Base-by-base conservation (phyloP, 495 filamentous ascomycete species). In the Podospora pseudoanserina region DNA sequence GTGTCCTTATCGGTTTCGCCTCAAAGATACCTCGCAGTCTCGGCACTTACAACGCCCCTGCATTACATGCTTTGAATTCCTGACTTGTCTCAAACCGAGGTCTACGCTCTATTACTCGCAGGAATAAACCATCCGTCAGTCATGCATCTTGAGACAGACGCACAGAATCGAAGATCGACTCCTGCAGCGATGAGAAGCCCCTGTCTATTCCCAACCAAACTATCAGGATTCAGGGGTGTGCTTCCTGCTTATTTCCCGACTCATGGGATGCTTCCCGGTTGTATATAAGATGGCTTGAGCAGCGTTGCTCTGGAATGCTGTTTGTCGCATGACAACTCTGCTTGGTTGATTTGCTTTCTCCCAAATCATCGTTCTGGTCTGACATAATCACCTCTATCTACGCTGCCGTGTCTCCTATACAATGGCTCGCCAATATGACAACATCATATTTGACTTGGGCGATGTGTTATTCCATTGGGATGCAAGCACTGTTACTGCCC, bases 381-480 rank as follows among this genome's bases (percentile, higher is more conserved):
- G 39, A 13, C 39, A 16, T 16, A 9, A 3, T 49, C 39, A 49
- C 15, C 0, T 49, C 39, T 11, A 49, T 49, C 13, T 13, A 49
- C 7, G 39, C 39, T 49, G 39, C 19, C 56, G 18, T 59, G 5
- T 59, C 26, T 59, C 26, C 3, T 19, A 20, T 59, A 64, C 62
- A 32, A 54, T 65, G 54, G n/a, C 64, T 56, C 44, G 53, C 26
- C 26, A 59, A 19, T 68, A 68, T 26, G 67, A 68, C 20, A 64
- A 62, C 27, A 60, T 68, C 13, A 64, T 68, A 9, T 68, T 68
- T 23, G 67, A 68, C 54, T 27, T 68, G 0, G 67, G 67, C 5
- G 67, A 68, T 18, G 60, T 68, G 11, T 61, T 68, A 18, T 68
- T 68, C n/a, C 39, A 68, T 26, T 68, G 67, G 67, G 62, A 68